Evolutionary conservation across 2,329 filamentous ascomycete genomes (phyloP), one percentile per base, ranked within the genome.

Genomic region (Clonostachys sp.): DNA sequence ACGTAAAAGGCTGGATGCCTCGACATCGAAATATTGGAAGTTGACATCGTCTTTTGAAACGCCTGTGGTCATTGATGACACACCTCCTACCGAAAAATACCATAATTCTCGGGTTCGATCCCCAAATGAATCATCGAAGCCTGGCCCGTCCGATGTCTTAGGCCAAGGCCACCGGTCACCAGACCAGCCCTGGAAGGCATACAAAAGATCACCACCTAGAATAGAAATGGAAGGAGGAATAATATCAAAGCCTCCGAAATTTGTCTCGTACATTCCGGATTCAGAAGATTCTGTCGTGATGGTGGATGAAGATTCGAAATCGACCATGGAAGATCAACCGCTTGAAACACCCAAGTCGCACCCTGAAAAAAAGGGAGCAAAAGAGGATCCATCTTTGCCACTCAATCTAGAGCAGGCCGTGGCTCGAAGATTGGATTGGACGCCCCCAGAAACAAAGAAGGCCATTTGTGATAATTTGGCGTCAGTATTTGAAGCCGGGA

Each of bases 381-480:
- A 30, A 30, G 24, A 30, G 24, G 24, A 30, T 9, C 24, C 9
- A 30, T 30, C 24, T 30, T 30, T 30, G 44, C 57, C 67, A 1
- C 54, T 71, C 4, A 55, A 63, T 17, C 49, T 74, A 9, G 74
- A 78, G 45, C 62, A 61, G 42, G 86, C 85, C 8, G 61, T 77
- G 24, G 70, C 67, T 42, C 73, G 86, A 50, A 74, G 81, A 50
- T 58, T 67, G 13, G 75, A 84, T 49, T 91, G 87, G 87, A 91
- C 87, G 1, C 87, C 86, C 3, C 77, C 81, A 5, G 73, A 70
- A 42, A 59, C 70, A 34, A 71, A 70, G 40, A 55, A 53, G 1
- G 48, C 60, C 4, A 50, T 59, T 48, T 55, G 51, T 38, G 52
- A 62, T 4, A 59, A 59, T 13, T 61, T 30, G n/a, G 17, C 38